Evolutionary conservation across 2,329 filamentous ascomycete species (phyloP).

Genomic region (Colletotrichum sp.): DNA sequence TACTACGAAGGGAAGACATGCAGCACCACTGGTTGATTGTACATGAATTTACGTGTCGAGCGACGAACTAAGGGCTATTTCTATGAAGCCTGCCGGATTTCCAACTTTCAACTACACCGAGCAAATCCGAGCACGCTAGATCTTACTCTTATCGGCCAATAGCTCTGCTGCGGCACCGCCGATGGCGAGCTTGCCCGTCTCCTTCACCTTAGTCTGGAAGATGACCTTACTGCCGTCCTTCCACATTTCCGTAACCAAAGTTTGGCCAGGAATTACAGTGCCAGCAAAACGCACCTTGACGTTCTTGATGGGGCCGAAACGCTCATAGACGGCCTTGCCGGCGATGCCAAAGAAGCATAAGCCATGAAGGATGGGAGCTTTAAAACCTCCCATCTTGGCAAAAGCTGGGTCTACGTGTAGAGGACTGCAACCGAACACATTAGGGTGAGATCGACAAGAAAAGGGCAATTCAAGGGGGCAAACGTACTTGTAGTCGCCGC

Average conservation of each 20-base stretch:
- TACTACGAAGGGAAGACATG: neutral
- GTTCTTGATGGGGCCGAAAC: constrained; percentile 84
- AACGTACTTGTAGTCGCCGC: constrained; percentile 83
- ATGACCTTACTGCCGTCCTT: constrained; percentile 79
- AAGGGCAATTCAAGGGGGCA: neutral
- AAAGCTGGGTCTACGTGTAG: constrained; percentile 95
- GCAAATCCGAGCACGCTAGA: constrained; percentile 6
- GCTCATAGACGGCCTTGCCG: constrained; percentile 87
- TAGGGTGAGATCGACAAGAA: neutral
- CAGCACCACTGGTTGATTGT: neutral
- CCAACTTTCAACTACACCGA: neutral
- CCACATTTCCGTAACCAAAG: constrained; percentile 94
- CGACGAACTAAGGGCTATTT: neutral
- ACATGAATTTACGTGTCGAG: neutral
- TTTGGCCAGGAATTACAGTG: constrained; percentile 84
- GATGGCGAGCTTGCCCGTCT: constrained; percentile 91
- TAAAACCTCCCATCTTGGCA: constrained; percentile 94
- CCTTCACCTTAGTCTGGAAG: constrained; percentile 89
- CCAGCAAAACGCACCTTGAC: constrained; percentile 93
- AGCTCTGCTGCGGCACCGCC: constrained; percentile 82
- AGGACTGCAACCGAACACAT: constrained; percentile 54
- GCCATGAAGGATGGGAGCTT: constrained; percentile 93
- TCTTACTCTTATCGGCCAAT: constrained; percentile 41
- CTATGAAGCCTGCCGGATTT: neutral
- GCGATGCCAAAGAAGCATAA: constrained; percentile 93